Conservation (phyloP, 805 yeast species). For the Saccharomycodes ludwigii region DNA sequence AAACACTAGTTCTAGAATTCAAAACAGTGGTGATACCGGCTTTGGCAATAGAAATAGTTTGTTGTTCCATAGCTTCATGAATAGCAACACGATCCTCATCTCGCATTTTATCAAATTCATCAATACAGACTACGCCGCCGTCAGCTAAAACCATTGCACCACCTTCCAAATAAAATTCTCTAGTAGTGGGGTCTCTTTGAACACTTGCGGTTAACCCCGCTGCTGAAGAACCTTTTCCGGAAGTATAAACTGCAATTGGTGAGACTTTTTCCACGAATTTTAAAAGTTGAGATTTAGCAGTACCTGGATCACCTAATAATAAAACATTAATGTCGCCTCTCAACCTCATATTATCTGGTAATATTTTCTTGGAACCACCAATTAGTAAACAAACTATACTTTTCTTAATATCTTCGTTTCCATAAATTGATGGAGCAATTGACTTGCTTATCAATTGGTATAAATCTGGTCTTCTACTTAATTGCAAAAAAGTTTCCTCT, state of each 20-base stretch:
- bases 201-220: slow-evolving; percentile 99
- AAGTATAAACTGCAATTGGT: slow-evolving; percentile 90
- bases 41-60: slow-evolving; percentile 95
- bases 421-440: slow-evolving; percentile 95
- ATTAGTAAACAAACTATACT: slow-evolving; percentile 83
- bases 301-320: slow-evolving; percentile 95
- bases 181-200: slow-evolving; percentile 75
- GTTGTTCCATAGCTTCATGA: slow-evolving; percentile 99
- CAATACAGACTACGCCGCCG: slow-evolving; percentile 98
- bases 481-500: slow-evolving; percentile 75
- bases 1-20: slow-evolving; percentile 89
- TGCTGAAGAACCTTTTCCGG: slow-evolving; percentile 99
- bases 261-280: slow-evolving; percentile 92
- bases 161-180: slow-evolving; percentile 94
- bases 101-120: slow-evolving; percentile 98
- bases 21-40: slow-evolving; percentile 97
- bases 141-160: slow-evolving; percentile 99
- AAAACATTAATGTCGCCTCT: slow-evolving; percentile 96
- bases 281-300: slow-evolving; percentile 92
- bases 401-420: slow-evolving; percentile 84
- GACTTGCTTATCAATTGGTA: slow-evolving; percentile 78
- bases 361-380: slow-evolving; percentile 86
- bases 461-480: slow-evolving; percentile 74
- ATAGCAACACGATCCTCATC: slow-evolving; percentile 98
- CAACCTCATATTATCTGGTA: slow-evolving; percentile 93